Base-by-base conservation (phyloP, 2,329 filamentous ascomycete genomes). In the Cytospora schulzeri region DNA sequence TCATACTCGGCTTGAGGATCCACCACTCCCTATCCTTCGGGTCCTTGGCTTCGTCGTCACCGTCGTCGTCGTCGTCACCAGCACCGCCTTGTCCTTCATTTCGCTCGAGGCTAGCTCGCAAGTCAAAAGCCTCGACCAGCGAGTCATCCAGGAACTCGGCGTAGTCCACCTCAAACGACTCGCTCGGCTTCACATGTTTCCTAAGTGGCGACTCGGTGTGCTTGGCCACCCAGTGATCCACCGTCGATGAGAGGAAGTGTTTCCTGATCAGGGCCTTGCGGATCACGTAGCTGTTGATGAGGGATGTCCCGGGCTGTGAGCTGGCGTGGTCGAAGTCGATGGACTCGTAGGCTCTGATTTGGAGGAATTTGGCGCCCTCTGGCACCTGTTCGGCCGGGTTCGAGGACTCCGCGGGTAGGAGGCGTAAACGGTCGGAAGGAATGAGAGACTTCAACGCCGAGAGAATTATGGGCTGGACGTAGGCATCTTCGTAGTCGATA, bases 1-100 rank as follows among this genome's bases (percentile, higher is more conserved):
- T 97, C 95, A 99, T 98, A 11, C 94, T 91, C 0, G 95, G 94
- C 78, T 99, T 99, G 66, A 99, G 77, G 69, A 99, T 98, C 95
- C 95, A 99, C 94, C 94, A 99, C 74, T 96, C 88, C 65, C 84
- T 83, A 51, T 84, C 78, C 33, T 76, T 35, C 14, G 51, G 38
- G 26, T n/a, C 28, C 53, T 29, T 31, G 33, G 28, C 24, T 14
- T 48, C 33, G 26, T n/a, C 26, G 8, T 22, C 57, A n/a, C 17
- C 58, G 24, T 69, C n/a, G n/a, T n/a, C n/a, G n/a, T n/a, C 51
- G 11, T 24, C 67, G 17, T 48, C 61, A 29, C 45, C 62, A 58
- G 54, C 63, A 65, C 26, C 14, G 54, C 63, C 24, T 62, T 35
- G 33, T 22, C 17, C 56, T 31, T 85, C 85, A 70, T 97, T 97